Evolutionary conservation across 345 rosid genomes (phyloP), one percentile per base, ranked within the genome.

Genomic region (Draba incana): DNA sequence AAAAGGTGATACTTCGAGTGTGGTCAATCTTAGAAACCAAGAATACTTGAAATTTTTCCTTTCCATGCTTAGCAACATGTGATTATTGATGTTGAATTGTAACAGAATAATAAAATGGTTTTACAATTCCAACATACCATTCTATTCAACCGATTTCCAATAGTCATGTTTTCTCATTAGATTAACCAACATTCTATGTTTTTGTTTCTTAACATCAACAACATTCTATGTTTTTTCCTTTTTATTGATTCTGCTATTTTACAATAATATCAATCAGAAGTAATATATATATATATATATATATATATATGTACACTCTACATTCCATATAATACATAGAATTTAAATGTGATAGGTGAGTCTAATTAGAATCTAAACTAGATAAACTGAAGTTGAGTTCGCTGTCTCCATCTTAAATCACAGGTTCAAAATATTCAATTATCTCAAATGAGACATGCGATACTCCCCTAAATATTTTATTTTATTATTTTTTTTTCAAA

Each of bases 1-100:
- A n/a, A 41, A 50, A 50, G 51, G 15, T 20, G 52, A 24, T 14
- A 25, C 16, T 27, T 44, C 37, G 39, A 68, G 46, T 68, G 15
- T 35, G 5, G 45, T 62, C 55, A 35, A 31, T 48, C 45, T 47
- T 30, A 47, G 12, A 33, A 20, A 7, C 10, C 28, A 16, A 14
- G 66, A 46, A 30, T 4, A 33, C 14, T 31, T 16, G 42, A 62
- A 62, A 20, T 27, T 4, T 5, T 60, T 41, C 10, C 38, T 25
- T 59, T 59, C 20, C 35, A 2, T 42, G 37, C 8, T 33, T 33
- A 33, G 37, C 37, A 33, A 33, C 30, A 57, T 57, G 30, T 68
- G 41, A 8, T 37, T 31, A 16, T 45, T 66, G 7, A 6, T 33
- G 37, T 2, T 33, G 37, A 33, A 33, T 33, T 33, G 37, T 33